Evolutionary conservation across 768 basidiomycete genomes (phyloP), one percentile per base, ranked within the genome.

Genomic region (Phaffia tasmanica): DNA sequence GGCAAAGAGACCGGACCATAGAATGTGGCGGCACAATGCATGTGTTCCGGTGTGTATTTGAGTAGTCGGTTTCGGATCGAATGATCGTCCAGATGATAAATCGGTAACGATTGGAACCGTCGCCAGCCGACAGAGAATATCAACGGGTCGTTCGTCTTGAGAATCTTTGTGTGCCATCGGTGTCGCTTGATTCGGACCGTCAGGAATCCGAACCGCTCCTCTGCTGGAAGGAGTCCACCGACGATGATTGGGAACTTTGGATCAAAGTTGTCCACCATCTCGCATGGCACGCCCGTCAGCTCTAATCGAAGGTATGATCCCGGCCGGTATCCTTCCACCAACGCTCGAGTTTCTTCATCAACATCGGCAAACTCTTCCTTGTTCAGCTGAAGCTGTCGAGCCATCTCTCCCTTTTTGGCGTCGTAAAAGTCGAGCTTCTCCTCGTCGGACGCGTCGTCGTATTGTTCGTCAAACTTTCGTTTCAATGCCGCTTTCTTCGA

Each of bases 21-120:
- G 77, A 98, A 95, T 2, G 93, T 95, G 2, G 93, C 94, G 73
- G 86, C 94, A 73, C 95, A 99, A 75, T 99, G 95, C 95, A 94
- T 97, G 74, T 99, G 95, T 78, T 99, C 95, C 0, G 95, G 95
- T 0, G 95, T 97, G 75, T 99, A 99, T 78, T 99, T 99, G 79
- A 99, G 87, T 86, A 98, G 88, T 47, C 95, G 89, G 86, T 97
- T 95, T 21, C 95, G 88, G 71, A 97, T 94, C 14, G 88, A 90
- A 74, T 95, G 93, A 77, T 99, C 95, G 75, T 99, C 95, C 25
- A 99, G 80, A 23, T 91, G 91, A 77, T 97, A 99, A 70, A 97
- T 86, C 1, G 95, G 95, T 6, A 94, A 80, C 0, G 84, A 87
- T 76, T 99, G 95, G 80, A 98, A 99, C 47, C 95, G 82, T 58